Conservation (phyloP, 192 early-diverging fungal genomes). For the Gryganskiella cystojenkinii region DNA sequence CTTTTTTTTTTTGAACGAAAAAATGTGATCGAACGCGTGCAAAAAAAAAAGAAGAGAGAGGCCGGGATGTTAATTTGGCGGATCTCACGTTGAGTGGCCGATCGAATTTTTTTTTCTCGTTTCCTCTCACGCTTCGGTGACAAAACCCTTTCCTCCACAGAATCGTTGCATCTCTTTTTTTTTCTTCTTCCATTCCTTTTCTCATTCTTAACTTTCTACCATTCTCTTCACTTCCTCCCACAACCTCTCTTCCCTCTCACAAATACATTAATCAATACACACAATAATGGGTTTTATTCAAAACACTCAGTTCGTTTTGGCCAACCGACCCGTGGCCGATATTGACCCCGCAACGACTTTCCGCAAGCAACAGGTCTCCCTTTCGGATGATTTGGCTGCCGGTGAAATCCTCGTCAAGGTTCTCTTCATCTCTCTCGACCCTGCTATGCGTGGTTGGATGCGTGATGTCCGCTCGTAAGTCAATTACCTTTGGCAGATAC, state of each 20-base stretch:
- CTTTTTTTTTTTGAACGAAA: not conserved
- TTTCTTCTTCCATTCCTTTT: not conserved
- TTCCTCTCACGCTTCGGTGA: not conserved
- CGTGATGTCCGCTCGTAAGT: conserved; percentile 54
- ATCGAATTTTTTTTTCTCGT: not conserved
- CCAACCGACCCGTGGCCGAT: conserved; percentile 44
- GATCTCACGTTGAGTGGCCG: no score
- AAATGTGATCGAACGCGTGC: conserved; percentile 4
- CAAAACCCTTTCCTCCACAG: conserved; percentile 3
- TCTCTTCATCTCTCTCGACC: conserved; percentile 61
- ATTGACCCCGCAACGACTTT: conserved; percentile 57
- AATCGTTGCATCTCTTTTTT: not conserved
- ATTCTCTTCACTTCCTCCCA: not conserved
- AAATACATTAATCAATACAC: not conserved
- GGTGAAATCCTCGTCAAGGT: conserved; percentile 54
- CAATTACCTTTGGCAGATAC: not conserved
- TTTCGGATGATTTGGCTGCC: conserved; percentile 46
- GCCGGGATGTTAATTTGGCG: no score
- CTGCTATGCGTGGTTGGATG: conserved; percentile 64
- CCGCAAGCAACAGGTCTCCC: conserved; percentile 31
- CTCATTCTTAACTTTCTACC: not conserved
- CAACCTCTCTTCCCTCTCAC: not conserved
- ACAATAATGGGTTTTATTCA: conserved; percentile 28
- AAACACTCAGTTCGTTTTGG: conserved; percentile 58
- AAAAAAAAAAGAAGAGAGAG: no score